A percentile compares a stretch with the other conserved stretches of the same genome.
These are phyloP conservation scores for Stagonosporopsis chrysanthemi DNA, from an alignment of 2,329 filamentous ascomycete species.

Conservation along the genomic window DNA sequence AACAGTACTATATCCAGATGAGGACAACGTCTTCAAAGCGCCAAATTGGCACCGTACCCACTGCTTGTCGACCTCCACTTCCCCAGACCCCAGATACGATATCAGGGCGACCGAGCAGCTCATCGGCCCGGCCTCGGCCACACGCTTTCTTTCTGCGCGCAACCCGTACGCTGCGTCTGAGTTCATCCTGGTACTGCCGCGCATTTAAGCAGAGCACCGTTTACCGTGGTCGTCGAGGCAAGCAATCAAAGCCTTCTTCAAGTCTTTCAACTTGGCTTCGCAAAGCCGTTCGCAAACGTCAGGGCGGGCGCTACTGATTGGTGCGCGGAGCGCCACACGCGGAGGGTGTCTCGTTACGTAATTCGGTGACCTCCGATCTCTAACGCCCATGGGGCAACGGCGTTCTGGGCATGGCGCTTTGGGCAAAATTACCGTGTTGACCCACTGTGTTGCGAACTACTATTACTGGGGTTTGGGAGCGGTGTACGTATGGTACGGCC, in stretches of 20 bases:
- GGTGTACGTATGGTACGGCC: not conserved
- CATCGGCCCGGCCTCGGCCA: conserved; percentile 12
- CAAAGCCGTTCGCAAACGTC: not conserved
- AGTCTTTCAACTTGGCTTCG: not conserved
- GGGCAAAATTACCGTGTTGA: conserved; percentile 6
- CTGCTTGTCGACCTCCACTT: conserved; percentile 6
- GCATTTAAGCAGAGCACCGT: not conserved
- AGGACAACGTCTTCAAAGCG: not conserved
- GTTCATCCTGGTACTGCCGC: not conserved
- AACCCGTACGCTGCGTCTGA: not conserved
- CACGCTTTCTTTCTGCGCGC: not conserved
- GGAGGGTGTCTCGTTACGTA: conserved; percentile 12
- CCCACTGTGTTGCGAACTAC: conserved; percentile 1
- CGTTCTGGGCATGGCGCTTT: conserved; percentile 1
- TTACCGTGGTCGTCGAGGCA: not conserved
- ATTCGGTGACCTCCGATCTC: conserved; percentile 10
- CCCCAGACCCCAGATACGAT: conserved; percentile 11
- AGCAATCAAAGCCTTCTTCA: not conserved
- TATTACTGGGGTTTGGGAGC: conserved; percentile 11
- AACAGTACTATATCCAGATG: not conserved
- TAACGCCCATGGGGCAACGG: conserved; percentile 10
- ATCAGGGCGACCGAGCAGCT: not conserved
- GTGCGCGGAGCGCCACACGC: conserved; percentile 1
- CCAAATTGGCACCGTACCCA: not conserved
- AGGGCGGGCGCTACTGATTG: not conserved